Base-by-base conservation (phyloP, 2,329 filamentous ascomycete species). In the Diaporthe capsici region DNA sequence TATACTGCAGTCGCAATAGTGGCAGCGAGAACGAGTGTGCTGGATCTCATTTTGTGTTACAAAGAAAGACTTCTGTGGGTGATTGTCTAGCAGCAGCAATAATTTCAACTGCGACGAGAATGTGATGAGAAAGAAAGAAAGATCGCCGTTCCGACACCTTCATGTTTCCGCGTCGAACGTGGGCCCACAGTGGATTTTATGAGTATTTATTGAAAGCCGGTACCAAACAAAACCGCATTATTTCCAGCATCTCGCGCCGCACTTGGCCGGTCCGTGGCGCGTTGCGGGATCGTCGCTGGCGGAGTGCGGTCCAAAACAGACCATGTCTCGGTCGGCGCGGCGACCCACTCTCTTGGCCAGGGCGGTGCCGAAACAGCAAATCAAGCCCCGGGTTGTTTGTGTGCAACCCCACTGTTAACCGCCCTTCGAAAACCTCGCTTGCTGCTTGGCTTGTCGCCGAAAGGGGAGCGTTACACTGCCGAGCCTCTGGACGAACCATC, bases 251-350 rank as follows among this genome's bases (percentile, higher is more conserved):
- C 44, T 49, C 28, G 63, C 28, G 63, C 63, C 44, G 10, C 12
- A 17, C 44, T 51, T 51, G 63, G 44, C 63, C 63, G 1, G 17
- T 17, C 31, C 61, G 61, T 34, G 42, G 28, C 44, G 61, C 28
- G 20, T 13, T 25, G 61, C 61, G 44, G 20, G 63, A 67, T 67
- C 63, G 63, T 13, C 63, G 63, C 51, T 37, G 4, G 25, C 63
- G 17, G 63, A 37, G 44, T 20, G 31, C 31, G 28, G 47, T 51
- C 25, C 44, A 22, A 67, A 49, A 67, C 63, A 67, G 25, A 25
- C 44, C 5, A 1, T 25, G 63, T 67, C 63, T 67, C 63, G 44
- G 44, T 67, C 63, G 63, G 63, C 63, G 63, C 63, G 63, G 63
- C 63, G 63, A 20, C 9, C 63, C 63, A 67, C 63, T 22, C 28